Base-by-base conservation (phyloP, 495 filamentous ascomycete genomes). In the Pseudotulostoma volvatum region DNA sequence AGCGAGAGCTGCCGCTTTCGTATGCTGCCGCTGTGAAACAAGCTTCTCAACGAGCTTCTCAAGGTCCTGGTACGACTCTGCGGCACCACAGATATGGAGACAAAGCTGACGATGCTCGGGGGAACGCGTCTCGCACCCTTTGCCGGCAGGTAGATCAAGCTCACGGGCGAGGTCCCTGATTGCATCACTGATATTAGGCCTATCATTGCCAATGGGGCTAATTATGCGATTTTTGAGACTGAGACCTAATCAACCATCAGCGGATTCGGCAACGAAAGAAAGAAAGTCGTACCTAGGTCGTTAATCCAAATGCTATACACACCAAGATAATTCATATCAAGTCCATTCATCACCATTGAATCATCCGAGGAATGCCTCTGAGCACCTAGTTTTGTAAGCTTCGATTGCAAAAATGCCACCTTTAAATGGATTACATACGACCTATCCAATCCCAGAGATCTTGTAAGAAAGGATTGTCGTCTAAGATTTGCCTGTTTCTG, bases 251-350 rank as follows among this genome's bases (percentile, higher is more conserved):
- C 62, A 18, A 9, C 15, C 5, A 15, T 37, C 17, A 52, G 25
- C 3, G 8, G 13, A 16, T 28, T 11, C 7, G 19, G 15, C 30
- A 31, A 9, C 31, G 4, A 9, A 18, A 5, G 2, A 7, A 2
- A 16, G 4, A 23, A 16, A 19, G 30, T 44, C 65, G 34, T 52
- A 78, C 82, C 76, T 36, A 85, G 53, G 25, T 81, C 66, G 47
- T 82, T 79, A 20, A 61, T 77, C 87, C 87, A 95, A 11, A 94
- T 71, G 28, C 70, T 71, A 38, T 71, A 64, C 31, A 96, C 76
- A 2, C 90, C 90, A 50, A 94, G 54, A 53, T 84, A 97, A 48
- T 77, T 85, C 31, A 94, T 54, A 47, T 95, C 90, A 4, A 93
- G 55, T 1, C 70, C 64, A 31, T 75, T 67, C n/a, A 71, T 60